These are phyloP conservation scores for Saccharomyces pastorianus DNA, from an alignment of 1,139 yeast genomes.

Conservation along the genomic window DNA sequence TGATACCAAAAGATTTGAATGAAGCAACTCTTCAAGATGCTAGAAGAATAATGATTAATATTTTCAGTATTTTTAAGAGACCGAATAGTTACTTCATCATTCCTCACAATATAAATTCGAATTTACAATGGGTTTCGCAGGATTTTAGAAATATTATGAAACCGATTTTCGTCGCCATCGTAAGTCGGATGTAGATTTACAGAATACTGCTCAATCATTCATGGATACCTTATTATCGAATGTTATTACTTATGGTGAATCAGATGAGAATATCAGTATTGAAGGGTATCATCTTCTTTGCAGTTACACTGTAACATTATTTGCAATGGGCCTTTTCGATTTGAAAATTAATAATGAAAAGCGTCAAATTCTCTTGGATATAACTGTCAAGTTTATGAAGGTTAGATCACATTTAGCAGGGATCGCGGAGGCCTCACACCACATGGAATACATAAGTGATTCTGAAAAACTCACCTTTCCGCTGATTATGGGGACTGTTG, in stretches of 20 bases:
- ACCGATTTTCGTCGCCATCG: constrained; percentile 15
- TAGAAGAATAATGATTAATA: constrained; percentile 23
- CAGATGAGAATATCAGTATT: constrained; percentile 12
- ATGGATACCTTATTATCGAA: constrained; percentile 20
- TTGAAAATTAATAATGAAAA: constrained; percentile 17
- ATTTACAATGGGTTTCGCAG: constrained; percentile 17
- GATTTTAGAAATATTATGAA: constrained; percentile 15
- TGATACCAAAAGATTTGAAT: constrained; percentile 4
- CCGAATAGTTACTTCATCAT: constrained; percentile 21
- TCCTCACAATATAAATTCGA: constrained; percentile 15
- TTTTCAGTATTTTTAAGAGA: constrained; percentile 25
- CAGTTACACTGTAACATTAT: constrained; percentile 19
- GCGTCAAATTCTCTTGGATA: constrained; percentile 20
- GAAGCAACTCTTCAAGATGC: constrained; percentile 14
- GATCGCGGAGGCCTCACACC: constrained; percentile 11
- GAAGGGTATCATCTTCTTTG: constrained; percentile 18
- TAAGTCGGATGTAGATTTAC: constrained; percentile 7
- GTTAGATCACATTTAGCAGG: constrained; percentile 20
- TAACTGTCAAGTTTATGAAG: constrained; percentile 18
- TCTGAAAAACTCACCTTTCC: constrained; percentile 20
- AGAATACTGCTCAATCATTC: constrained; percentile 5
- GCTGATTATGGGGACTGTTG: constrained; percentile 22
- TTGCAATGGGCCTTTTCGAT: constrained; percentile 25
- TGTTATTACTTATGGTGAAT: constrained; percentile 16
- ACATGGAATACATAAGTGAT: constrained; percentile 10